Conservation (phyloP, 1,139 yeast genomes). For the Meyerozyma elateridarum region DNA sequence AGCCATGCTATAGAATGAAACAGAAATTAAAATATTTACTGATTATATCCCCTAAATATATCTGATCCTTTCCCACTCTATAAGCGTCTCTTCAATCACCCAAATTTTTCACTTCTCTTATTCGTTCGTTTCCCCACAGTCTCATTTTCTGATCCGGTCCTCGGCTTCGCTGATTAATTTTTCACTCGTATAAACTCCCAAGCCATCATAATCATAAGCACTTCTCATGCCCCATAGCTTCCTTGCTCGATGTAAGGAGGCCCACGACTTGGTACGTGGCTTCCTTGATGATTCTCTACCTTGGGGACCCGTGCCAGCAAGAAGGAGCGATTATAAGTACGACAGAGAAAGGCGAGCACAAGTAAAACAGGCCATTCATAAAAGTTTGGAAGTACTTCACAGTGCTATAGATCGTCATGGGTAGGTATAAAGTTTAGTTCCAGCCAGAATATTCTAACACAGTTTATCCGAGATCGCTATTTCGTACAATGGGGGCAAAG, state of each 20-base stretch:
- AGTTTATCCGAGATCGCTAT: constrained; percentile 57
- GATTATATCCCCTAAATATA: no score
- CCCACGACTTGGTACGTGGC: constrained; percentile 28
- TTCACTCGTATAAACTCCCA: no score
- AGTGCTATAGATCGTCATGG: constrained; percentile 29
- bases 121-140: no score
- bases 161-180: no score
- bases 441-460: constrained; percentile 13
- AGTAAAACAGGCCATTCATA: constrained; percentile 28
- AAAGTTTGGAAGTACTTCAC: constrained; percentile 28
- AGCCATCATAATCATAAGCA: background rate
- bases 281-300: constrained; percentile 30
- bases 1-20: no score
- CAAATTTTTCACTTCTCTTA: no score
- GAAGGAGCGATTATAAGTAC: constrained; percentile 18
- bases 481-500: constrained; percentile 89
- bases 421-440: constrained; percentile 17
- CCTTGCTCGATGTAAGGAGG: constrained; percentile 27
- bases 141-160: no score
- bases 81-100: no score
- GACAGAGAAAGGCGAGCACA: constrained; percentile 19
- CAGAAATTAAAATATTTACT: no score
- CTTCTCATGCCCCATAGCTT: constrained; percentile 7
- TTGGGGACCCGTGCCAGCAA: constrained; percentile 21
- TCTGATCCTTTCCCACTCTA: no score